Base-by-base conservation (phyloP, 352 stramenopile genomes). In the Phytophthora melonis region DNA sequence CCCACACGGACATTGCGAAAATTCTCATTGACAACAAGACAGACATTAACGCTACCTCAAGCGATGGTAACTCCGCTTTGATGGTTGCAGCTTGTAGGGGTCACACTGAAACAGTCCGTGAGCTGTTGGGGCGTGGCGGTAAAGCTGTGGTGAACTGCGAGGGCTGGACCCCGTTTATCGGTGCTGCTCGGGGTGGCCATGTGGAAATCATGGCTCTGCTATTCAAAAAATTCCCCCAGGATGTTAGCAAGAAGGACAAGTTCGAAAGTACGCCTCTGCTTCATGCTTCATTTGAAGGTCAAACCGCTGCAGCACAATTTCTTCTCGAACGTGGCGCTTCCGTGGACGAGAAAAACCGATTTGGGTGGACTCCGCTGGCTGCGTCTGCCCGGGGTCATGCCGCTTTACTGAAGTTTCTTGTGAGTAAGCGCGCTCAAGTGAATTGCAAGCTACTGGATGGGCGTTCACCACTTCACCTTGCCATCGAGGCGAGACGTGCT, bases 401-500 rank as follows among this genome's bases (percentile, higher is more conserved):
- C 10, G 36, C 2, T 16, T 43, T 43, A 43, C 36, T 43, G 6
- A 43, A 11, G 36, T 16, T 43, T 43, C 36, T 43, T 16, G 36
- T 43, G 36, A 43, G 13, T 43, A 43, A 43, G n/a, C 21, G 41
- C n/a, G 30, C 23, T 18, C 8, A 45, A 13, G 43, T 43, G 16
- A 41, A 57, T 49, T 16, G 16, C 13, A 62, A 49, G 18, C 49
- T 65, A 19, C 23, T 66, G 2, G 19, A 59, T 54, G 65, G 36
- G 34, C 30, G 50, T 41, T 64, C 58, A 13, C 41, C 23, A 45
- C 58, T 64, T 27, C 32, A 68, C 14, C 21, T 68, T 54, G 49
- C 36, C 1, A 52, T 25, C 13, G 61, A 60, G 18, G 61, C 5
- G 2, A 23, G 36, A 45, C 19, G 32, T n/a, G 23, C 39, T 30